A percentile compares a stretch with the other conserved stretches of the same genome.
Evolutionary conservation across 2,329 filamentous ascomycete genomes (phyloP).

Genomic region (Eutypella sp.): DNA sequence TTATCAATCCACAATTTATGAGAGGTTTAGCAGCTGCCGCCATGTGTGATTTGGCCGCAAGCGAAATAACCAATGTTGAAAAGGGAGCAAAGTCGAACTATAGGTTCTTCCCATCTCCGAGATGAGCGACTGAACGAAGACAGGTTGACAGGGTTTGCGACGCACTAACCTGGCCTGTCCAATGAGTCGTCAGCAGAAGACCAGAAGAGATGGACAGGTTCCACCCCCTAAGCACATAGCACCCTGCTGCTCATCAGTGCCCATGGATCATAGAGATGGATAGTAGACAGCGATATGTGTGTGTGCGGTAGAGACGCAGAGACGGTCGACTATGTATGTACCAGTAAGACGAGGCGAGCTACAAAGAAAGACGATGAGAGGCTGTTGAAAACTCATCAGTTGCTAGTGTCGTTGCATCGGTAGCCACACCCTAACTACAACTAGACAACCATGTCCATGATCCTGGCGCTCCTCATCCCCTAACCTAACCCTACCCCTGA

Average conservation of each 20-base stretch:
- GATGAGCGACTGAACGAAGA: neutral
- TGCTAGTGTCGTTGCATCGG: conserved; percentile 6
- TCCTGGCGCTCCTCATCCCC: neutral
- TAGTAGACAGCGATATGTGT: no score
- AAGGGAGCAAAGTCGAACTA: conserved; percentile 4
- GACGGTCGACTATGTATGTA: no score
- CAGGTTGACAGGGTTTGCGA: no score
- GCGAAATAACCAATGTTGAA: conserved; percentile 1
- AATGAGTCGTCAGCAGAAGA: neutral
- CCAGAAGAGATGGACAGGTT: no score
- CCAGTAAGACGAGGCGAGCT: neutral
- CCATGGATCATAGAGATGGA: no score
- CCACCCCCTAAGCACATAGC: no score
- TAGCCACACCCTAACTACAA: neutral
- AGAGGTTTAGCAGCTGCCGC: neutral
- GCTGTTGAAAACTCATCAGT: conserved; percentile 5
- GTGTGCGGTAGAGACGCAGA: no score
- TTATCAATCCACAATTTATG: neutral
- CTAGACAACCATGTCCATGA: neutral
- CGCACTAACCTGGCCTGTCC: neutral
- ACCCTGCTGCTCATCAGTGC: no score
- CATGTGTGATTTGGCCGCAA: conserved; percentile 6
- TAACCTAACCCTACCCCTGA: neutral
- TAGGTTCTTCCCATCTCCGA: conserved; percentile 3
- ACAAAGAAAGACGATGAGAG: no score